Conservation (phyloP, 768 basidiomycete species). For the Leucocoprinus sp. region DNA sequence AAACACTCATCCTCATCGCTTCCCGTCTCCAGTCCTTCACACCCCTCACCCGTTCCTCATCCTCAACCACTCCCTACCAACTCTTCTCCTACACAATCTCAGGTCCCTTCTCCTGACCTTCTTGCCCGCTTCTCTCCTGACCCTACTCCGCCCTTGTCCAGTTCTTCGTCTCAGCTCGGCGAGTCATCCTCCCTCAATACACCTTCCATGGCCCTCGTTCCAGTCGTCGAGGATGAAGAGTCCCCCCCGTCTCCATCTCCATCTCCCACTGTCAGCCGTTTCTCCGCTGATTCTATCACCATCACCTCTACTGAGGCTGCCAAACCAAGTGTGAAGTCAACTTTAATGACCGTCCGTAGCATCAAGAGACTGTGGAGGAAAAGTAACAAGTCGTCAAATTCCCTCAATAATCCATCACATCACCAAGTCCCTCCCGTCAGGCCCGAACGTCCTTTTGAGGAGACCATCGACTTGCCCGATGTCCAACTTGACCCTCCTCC, state of each 20-base stretch:
- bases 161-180: constrained; percentile 31
- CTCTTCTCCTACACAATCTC: constrained; percentile 38
- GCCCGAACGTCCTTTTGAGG: constrained; percentile 31
- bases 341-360: constrained; percentile 65
- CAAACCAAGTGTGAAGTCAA: constrained; percentile 36
- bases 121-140: constrained; percentile 69
- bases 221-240: constrained; percentile 12
- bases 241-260: not conserved
- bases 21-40: constrained; percentile 8
- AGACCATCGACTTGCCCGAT: constrained; percentile 29
- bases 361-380: constrained; percentile 75
- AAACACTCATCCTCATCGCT: constrained; percentile 1
- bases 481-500: constrained; percentile 22
- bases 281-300: constrained; percentile 63
- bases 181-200: constrained; percentile 25
- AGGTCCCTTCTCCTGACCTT: constrained; percentile 73
- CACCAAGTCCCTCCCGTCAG: constrained; percentile 28
- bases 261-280: constrained; percentile 47
- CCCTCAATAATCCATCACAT: constrained; percentile 16
- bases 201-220: constrained; percentile 7
- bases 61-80: too few relatives aligned
- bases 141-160: constrained; percentile 39
- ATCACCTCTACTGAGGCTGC: constrained; percentile 26
- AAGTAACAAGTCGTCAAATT: constrained; percentile 46
- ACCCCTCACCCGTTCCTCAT: too few relatives aligned